phyloP scores from a whole-genome alignment of 169 alveolate genomes.

The Plasmodium knowlesi region DNA sequence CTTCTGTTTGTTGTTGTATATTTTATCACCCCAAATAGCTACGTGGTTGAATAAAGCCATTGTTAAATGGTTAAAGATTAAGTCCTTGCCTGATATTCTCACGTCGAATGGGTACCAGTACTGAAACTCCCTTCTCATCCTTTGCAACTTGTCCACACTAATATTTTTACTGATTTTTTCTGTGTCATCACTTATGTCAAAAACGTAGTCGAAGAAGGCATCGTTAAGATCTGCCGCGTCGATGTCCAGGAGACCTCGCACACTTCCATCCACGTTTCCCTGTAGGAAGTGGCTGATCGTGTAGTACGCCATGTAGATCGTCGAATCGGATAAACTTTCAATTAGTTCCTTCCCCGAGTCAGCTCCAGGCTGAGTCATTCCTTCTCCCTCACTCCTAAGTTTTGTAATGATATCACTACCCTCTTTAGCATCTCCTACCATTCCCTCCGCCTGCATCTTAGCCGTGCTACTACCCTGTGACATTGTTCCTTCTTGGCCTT shows the following conservation, averaged over 20 bases:
- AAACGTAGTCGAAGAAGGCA: constrained; percentile 96
- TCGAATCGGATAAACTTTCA: constrained; percentile 99
- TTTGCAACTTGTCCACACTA: constrained; percentile 75
- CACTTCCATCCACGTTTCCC: constrained; percentile 92
- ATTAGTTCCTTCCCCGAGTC: constrained; percentile 86
- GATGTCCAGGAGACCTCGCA: constrained; percentile 89
- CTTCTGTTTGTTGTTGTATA: constrained; percentile 1
- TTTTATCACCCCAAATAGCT: constrained; percentile 96
- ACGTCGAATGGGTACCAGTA: constrained; percentile 95
- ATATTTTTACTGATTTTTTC: constrained; percentile 87
- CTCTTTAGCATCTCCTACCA: too few species aligned
- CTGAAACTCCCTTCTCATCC: constrained; percentile 93
- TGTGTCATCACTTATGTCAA: constrained; percentile 86
- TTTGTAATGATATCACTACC: background rate
- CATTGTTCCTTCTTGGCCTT: too few species aligned
- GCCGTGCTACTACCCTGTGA: too few species aligned
- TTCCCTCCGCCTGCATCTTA: too few species aligned
- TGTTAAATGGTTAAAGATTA: constrained; percentile 98
- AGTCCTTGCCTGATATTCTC: constrained; percentile 97
- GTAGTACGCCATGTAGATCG: constrained; percentile 99
- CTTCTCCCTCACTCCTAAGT: too few species aligned
- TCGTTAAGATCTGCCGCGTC: constrained; percentile 92
- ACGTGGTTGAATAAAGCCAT: constrained; percentile 98
- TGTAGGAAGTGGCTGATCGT: constrained; percentile 97
- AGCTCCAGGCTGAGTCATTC: background rate